A percentile compares a stretch with the other conserved stretches of the same genome.
These are phyloP conservation scores for Xanthoconium stramineum DNA, from an alignment of 768 basidiomycete genomes.

Conservation along the genomic window DNA sequence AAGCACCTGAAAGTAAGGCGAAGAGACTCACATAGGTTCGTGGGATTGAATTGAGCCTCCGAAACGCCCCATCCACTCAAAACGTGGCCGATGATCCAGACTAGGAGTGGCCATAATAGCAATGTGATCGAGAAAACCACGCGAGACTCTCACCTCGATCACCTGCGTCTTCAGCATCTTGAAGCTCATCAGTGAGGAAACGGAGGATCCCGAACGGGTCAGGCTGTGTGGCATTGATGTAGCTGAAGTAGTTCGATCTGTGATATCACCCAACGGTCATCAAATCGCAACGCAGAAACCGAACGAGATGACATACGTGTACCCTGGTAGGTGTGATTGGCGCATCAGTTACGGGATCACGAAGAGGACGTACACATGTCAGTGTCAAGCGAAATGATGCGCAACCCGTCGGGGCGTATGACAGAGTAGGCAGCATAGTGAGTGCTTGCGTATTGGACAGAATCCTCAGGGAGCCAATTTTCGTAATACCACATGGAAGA, in stretches of 20 bases:
- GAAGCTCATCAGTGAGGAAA: conserved; percentile 50
- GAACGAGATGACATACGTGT: conserved; percentile 24
- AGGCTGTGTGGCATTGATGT: conserved; percentile 43
- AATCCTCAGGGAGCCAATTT: conserved; percentile 40
- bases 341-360: neutral
- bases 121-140: no score
- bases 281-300: neutral
- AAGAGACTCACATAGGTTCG: conserved; percentile 39
- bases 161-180: conserved; percentile 48
- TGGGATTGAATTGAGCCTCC: conserved; percentile 40
- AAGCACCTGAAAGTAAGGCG: no score
- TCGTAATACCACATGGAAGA: conserved; percentile 45
- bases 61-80: conserved; percentile 45
- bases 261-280: neutral
- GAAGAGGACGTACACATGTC: conserved; percentile 39
- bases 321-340: conserved; percentile 23
- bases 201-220: conserved; percentile 49
- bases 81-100: conserved; percentile 52
- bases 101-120: conserved; percentile 18
- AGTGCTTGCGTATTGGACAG: conserved; percentile 37
- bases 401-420: conserved; percentile 40
- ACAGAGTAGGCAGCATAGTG: conserved; percentile 50
- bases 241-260: conserved; percentile 46
- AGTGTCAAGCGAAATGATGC: conserved; percentile 51
- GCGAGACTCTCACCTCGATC: conserved; percentile 35